Conservation (phyloP, 345 rosid species). For the Citrus hindsii region DNA sequence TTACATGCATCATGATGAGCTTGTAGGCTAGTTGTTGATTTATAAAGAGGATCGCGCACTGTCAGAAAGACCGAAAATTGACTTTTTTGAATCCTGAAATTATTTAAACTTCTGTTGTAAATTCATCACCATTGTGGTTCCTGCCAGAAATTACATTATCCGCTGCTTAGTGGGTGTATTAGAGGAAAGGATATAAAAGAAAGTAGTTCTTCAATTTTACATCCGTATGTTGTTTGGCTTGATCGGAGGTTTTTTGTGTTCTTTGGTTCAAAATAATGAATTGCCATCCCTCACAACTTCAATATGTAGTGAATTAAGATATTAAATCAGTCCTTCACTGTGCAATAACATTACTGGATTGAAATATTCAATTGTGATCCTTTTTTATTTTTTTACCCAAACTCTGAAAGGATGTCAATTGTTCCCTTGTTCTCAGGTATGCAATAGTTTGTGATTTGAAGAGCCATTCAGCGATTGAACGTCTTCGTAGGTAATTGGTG, state of each 20-base stretch:
- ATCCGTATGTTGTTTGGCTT: neutral
- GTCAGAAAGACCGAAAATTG: neutral
- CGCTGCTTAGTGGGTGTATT: neutral
- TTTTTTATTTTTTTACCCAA: neutral
- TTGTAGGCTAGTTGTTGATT: neutral
- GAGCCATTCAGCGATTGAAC: slow-evolving; percentile 76
- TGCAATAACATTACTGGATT: neutral
- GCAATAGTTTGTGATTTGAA: slow-evolving; percentile 48
- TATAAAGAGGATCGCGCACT: neutral
- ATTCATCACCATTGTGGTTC: neutral
- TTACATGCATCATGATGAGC: neutral
- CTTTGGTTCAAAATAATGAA: neutral
- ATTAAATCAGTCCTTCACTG: neutral
- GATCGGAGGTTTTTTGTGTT: neutral
- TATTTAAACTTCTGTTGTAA: neutral
- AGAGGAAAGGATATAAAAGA: neutral
- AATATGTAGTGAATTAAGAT: neutral
- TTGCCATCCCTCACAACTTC: neutral
- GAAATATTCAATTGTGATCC: neutral
- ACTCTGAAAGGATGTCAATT: neutral
- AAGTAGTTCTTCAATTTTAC: neutral
- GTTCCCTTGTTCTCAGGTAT: slow-evolving; percentile 1
- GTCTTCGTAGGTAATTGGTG: slow-evolving; percentile 68
- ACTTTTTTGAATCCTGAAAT: neutral
- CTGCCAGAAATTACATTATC: neutral